Conservation (phyloP, 148 eudicot species). For the Drosera capensis region DNA sequence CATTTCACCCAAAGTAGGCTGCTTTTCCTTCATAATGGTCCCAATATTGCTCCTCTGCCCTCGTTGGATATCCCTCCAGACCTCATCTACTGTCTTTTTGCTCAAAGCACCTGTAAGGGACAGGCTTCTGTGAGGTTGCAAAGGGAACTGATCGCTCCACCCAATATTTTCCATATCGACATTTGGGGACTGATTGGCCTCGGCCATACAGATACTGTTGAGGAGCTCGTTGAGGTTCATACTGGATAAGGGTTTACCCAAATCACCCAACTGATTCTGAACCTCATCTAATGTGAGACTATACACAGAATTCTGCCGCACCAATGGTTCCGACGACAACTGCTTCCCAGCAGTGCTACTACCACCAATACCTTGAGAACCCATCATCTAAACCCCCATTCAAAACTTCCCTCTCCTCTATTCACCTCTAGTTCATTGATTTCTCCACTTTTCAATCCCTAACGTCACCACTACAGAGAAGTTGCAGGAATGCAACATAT, state of each 20-base stretch:
- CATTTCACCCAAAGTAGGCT: constrained; percentile 63
- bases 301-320: constrained; percentile 66
- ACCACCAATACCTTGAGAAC: constrained; percentile 59
- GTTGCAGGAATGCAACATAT: too few relatives aligned
- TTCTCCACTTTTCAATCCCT: neutral
- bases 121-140: constrained; percentile 36
- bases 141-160: constrained; percentile 17
- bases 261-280: constrained; percentile 76
- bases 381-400: constrained; percentile 73
- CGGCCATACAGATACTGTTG: constrained; percentile 58
- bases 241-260: constrained; percentile 79
- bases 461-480: too few relatives aligned
- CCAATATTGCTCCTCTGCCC: constrained; percentile 20
- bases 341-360: constrained; percentile 23
- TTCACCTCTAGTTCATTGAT: too few relatives aligned
- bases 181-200: constrained; percentile 17
- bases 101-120: constrained; percentile 47
- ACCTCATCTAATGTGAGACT: constrained; percentile 93
- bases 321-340: constrained; percentile 21
- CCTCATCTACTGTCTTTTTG: constrained; percentile 84
- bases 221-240: constrained; percentile 96
- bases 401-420: constrained; percentile 4
- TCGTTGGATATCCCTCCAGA: constrained; percentile 77
- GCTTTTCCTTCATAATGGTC: constrained; percentile 18
- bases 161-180: neutral